Evolutionary conservation across 805 yeast genomes (phyloP), one percentile per base, ranked within the genome.

Genomic region (Candida palmyrensis): DNA sequence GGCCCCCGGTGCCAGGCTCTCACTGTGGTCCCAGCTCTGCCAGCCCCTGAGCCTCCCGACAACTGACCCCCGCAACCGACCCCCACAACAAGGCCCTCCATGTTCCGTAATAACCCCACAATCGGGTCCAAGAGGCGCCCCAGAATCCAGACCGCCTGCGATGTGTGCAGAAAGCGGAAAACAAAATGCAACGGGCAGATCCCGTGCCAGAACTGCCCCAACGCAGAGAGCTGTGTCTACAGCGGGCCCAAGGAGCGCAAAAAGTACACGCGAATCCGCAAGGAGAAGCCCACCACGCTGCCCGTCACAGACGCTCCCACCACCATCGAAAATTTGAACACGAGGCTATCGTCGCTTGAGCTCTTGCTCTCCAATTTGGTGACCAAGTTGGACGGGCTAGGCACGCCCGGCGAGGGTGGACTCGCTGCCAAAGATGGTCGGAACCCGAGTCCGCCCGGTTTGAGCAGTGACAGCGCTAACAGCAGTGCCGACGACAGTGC

Each of bases 131-230:
- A 16, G 23, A 28, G 15, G 12, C 23, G 25, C 6, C 32, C 21
- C 9, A 22, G 30, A 18, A 40, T 40, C 5, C 38, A 35, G 21
- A 37, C 31, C 29, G 79, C 77, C 7, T 74, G 80, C 43, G 73
- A 67, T 39, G 57, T 55, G 34, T 74, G 80, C 41, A 51, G 78
- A 12, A 47, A 47, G 34, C 57, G 72, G 26, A 74, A 74, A 43
- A 64, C 71, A 37, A 72, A 70, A 41, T 74, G 80, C 44, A 72
- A 74, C 45, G 75, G 77, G 1, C 49, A 46, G 3, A 38, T 40
- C 9, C 67, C 67, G 3, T 74, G 80, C 40, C 42, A 55, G 6
- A 57, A 59, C 25, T 71, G 80, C 42, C 37, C 44, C 7, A 50
- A 43, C 16, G 45, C 47, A 6, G 44, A 53, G 3, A 32, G 32